Base-by-base conservation (phyloP, 78 protist species). In the Chrysochromulina parva region DNA sequence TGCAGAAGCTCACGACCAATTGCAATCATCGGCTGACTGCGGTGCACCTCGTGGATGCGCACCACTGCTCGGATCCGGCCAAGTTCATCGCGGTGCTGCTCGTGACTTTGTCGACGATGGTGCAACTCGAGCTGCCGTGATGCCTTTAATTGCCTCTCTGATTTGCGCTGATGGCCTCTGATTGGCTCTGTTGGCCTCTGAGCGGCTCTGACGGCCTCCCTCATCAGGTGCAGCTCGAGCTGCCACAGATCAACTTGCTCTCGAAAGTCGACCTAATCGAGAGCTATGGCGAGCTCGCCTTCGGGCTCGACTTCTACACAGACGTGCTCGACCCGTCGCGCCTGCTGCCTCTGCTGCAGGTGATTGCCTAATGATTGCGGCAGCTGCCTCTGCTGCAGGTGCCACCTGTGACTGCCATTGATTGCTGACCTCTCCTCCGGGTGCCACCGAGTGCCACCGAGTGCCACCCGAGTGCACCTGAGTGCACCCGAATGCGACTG, bases 231-330 rank as follows among this genome's bases (percentile, higher is more conserved):
- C 93, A 95, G 90, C 62, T 98, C 28, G 97, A 94, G 52, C 88
- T 98, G 24, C 99, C 99, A 38, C 38, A 1, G 87, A 92, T 99
- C 20, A 99, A 98, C 88, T 94, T 99, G 28, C 92, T 99, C 19
- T 96, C 99, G 14, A 99, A 99, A 86, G 89, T 97, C 50, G 99
- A 99, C 76, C 80, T 98, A 20, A 22, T 98, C 7, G 95, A 95
- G 74, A 50, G 5, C 1, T 92, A 90, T 66, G 98, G 96, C 22
- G 13, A 19, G 78, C 88, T 91, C n/a, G 97, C 90, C 28, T 97
- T 97, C 90, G 55, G 60, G 24, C 88, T 97, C 48, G 97, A 95
- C 22, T 97, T 66, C 91, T 98, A 96, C 93, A 93, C 96, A 9
- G 96, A 96, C 20, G 97, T 90, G 16, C 73, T 54, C 47, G 96